Conservation (phyloP, 148 eudicot genomes). For the Nepenthes mirabilis region DNA sequence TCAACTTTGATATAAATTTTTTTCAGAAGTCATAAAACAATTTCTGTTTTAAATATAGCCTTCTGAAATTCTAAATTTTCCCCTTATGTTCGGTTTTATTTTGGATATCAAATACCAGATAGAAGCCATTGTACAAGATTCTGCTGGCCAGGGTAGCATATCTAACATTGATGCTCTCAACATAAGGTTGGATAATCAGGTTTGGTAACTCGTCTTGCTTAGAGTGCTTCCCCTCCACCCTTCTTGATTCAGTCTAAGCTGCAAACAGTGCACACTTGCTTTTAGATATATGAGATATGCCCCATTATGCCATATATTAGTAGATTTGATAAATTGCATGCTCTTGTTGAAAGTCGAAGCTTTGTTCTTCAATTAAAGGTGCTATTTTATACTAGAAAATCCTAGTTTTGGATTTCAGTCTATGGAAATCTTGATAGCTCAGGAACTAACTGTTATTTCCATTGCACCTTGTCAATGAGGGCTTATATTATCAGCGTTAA, state of each 20-base stretch:
- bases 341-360: no score
- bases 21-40: neutral
- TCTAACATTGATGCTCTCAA: conserved; percentile 60
- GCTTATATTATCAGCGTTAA: no score
- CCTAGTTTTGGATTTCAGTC: no score
- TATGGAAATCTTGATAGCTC: no score
- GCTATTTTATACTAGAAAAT: no score
- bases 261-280: neutral
- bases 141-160: conserved; percentile 57
- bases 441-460: no score
- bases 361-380: no score
- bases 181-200: conserved; percentile 67
- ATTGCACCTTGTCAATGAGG: no score
- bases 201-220: conserved; percentile 12
- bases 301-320: no score
- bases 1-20: no score
- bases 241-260: neutral
- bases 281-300: neutral
- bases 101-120: conserved; percentile 38
- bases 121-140: conserved; percentile 77
- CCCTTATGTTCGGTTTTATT: conserved; percentile 7
- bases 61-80: neutral
- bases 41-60: neutral
- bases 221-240: neutral
- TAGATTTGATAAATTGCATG: no score